Evolutionary conservation across 2,329 filamentous ascomycete genomes (phyloP), one percentile per base, ranked within the genome.

Genomic region (Fusarium clavum): DNA sequence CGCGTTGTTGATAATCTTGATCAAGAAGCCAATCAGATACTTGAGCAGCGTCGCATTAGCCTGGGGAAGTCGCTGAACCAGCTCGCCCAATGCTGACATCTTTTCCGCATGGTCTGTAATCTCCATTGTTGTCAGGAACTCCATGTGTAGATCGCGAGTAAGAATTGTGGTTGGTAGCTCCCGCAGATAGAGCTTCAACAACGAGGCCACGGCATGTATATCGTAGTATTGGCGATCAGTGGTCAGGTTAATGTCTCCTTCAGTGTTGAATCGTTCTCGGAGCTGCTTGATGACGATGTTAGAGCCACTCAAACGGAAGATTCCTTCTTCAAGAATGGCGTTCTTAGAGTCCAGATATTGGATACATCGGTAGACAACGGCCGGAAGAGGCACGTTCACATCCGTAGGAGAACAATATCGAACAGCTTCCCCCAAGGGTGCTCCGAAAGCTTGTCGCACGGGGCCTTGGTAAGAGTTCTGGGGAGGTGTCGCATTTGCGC

Each of bases 281-380:
- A 99, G 86, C 61, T 90, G 90, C 80, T 95, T 97, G 81, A 99
- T 97, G 52, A 97, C 91, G 57, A 97, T 88, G 77, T 97, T 98
- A 1, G 95, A 98, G n/a, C 96, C 96, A 79, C 94, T 98, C 44
- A 99, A 85, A 54, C 96, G 90, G 85, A 99, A 99, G 44, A 99
- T 97, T 45, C 96, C 96, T 80, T 99, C 96, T 79, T 99, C 96
- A 8, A 85, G 86, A 49, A 91, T 86, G 13, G 94, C 96, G 67
- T 92, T 89, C 82, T 94, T 94, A 9, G 89, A 87, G 71, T 93
- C 91, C 20, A 99, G 86, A 79, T 97, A 99, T 79, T 98, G 93
- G 67, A 99, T 92, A 77, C 94, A 98, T 61, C 96, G 91, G 81
- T 97, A 99, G 11, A 98, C 93, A 4, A 99, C 96, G 9, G 95